Base-by-base conservation (phyloP, 2,329 filamentous ascomycete genomes). In the Ascomycota sp. region DNA sequence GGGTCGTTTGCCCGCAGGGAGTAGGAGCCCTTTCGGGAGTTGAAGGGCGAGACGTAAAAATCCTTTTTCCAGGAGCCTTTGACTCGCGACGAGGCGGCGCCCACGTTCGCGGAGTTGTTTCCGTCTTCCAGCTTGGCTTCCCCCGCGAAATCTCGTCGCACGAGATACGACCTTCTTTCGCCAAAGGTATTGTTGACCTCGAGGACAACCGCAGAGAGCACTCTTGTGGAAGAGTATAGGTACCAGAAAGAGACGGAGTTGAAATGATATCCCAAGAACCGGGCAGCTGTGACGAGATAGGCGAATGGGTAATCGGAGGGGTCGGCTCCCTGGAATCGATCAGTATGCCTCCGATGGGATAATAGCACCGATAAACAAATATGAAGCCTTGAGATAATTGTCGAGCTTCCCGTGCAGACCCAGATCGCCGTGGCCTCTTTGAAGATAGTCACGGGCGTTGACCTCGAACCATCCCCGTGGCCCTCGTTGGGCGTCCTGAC, bases 241-340 rank as follows among this genome's bases (percentile, higher is more conserved):
- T 82, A 81, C 75, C 77, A 85, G 41, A 83, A 78, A 0, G 75
- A 82, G 3, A 77, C 72, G 0, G 75, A 75, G 40, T 81, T 83
- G 50, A 79, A 81, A 15, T 68, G 65, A 43, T 77, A 78, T 3
- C 73, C 71, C 5, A 79, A 46, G 35, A 81, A 75, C 20, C 63
- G 62, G 5, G 76, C 67, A 4, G 75, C 73, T 2, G 78, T 83
- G 15, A 80, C 57, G 4, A 85, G 55, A 40, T 81, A 82, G 0
- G 70, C 75, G 40, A 72, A 59, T 8, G 71, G 66, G 50, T 76
- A 83, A 27, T 59, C 53, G 2, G 56, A 43, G 29, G 67, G 64
- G 33, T 71, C 56, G n/a, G 69, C 54, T 9, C 59, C 58, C 65
- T 82, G 41, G 35, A 32, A 39, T 17, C 22, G 24, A 33, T 38